Conservation (phyloP, 169 alveolate species). For the Plasmodium adleri region DNA sequence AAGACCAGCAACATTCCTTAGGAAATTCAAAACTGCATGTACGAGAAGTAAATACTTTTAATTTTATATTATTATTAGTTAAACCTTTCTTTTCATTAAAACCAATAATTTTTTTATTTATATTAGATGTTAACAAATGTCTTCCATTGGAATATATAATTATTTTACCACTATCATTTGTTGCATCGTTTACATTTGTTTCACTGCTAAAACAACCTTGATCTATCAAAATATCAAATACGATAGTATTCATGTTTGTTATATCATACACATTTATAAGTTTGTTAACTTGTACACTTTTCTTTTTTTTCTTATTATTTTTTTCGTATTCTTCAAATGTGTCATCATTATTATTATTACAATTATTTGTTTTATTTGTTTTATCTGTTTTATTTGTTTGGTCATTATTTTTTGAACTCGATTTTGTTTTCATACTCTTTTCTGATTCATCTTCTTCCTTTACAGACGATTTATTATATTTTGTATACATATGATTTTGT, state of each 20-base stretch:
- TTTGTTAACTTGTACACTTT: slow-evolving; percentile 14
- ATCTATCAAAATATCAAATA: slow-evolving; percentile 69
- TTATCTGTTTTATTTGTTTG: slow-evolving; percentile 5
- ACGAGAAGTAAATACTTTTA: slow-evolving; percentile 71
- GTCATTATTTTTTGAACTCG: not conserved
- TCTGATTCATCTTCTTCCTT: not conserved
- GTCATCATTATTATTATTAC: too few relatives aligned
- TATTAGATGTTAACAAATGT: slow-evolving; percentile 64
- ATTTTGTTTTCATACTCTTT: slow-evolving; percentile 22
- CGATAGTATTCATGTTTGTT: slow-evolving; percentile 74
- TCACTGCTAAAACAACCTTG: slow-evolving; percentile 73
- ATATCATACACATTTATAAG: slow-evolving; percentile 67
- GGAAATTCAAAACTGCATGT: slow-evolving; percentile 72
- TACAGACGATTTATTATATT: slow-evolving; percentile 7
- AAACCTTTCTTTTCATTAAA: slow-evolving; percentile 13
- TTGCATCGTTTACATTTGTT: slow-evolving; percentile 6
- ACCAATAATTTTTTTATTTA: slow-evolving; percentile 30
- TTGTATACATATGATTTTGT: slow-evolving; percentile 71
- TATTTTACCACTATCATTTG: slow-evolving; percentile 52
- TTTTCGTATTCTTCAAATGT: not conserved
- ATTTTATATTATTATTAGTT: slow-evolving; percentile 19
- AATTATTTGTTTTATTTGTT: slow-evolving; percentile 3
- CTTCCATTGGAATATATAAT: slow-evolving; percentile 73
- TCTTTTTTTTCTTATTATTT: slow-evolving; percentile 12
- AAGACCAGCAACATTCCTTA: slow-evolving; percentile 68